Percentiles rank a stretch among this genome's conserved stretches.
Conservation (phyloP, 78 protist species). For the Dictyostelium capitatum region DNA sequence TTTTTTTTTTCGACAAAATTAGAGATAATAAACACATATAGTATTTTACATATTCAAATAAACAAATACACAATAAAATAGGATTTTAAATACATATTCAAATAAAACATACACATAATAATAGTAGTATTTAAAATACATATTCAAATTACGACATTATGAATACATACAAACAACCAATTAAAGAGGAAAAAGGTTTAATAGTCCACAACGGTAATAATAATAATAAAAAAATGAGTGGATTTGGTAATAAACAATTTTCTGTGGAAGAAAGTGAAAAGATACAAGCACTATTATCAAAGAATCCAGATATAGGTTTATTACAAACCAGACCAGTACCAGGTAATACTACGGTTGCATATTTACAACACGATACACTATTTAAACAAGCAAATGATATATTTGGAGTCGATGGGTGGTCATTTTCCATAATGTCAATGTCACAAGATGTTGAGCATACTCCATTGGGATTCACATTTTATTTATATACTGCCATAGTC, state of each 20-base stretch:
- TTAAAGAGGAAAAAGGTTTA: neutral
- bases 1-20: too few relatives aligned
- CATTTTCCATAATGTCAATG: neutral
- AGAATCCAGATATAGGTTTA: too few relatives aligned
- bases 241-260: neutral
- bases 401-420: conserved; percentile 29
- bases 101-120: too few relatives aligned
- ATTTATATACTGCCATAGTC: conserved; percentile 1
- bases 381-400: neutral
- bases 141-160: too few relatives aligned
- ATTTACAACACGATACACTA: neutral
- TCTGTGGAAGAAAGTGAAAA: neutral
- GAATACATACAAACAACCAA: neutral
- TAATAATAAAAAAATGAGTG: neutral
- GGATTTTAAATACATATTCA: too few relatives aligned
- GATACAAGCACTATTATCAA: conserved; percentile 11
- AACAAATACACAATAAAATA: too few relatives aligned
- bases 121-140: too few relatives aligned
- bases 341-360: neutral
- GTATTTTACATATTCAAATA: too few relatives aligned
- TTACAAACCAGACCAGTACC: neutral
- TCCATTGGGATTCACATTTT: neutral
- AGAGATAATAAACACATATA: too few relatives aligned
- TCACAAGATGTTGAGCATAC: neutral
- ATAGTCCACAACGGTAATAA: neutral